A percentile compares a stretch with the other conserved stretches of the same genome.
These are phyloP conservation scores for Termitomyces sp. DNA, from an alignment of 768 basidiomycete species.

Conservation along the genomic window DNA sequence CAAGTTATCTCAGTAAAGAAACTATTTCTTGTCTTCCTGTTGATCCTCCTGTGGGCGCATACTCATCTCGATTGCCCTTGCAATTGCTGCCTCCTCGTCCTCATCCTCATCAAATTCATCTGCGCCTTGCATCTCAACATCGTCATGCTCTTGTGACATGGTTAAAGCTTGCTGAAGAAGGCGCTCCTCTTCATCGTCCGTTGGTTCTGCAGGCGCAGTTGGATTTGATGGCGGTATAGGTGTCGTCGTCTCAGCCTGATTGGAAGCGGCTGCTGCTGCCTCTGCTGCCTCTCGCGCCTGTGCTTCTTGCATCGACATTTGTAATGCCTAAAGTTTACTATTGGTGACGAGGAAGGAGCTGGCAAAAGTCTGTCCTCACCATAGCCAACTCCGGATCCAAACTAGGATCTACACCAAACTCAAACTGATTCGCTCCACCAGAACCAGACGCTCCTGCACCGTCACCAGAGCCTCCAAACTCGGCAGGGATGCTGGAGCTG, in stretches of 20 bases:
- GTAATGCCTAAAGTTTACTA: constrained; percentile 61
- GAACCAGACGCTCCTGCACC: constrained; percentile 42
- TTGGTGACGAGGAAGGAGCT: neutral
- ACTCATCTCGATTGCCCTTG: constrained; percentile 90
- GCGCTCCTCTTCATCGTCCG: constrained; percentile 74
- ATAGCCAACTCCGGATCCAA: constrained; percentile 96
- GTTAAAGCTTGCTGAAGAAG: constrained; percentile 74
- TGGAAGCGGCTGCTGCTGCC: constrained; percentile 32
- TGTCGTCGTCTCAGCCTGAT: constrained; percentile 29
- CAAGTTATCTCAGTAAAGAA: neutral
- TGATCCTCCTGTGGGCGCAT: constrained; percentile 53
- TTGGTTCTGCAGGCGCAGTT: constrained; percentile 34
- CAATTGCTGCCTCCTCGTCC: constrained; percentile 87
- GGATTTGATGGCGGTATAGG: constrained; percentile 22
- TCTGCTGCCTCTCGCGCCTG: constrained; percentile 67
- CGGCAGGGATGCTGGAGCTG: constrained; percentile 59
- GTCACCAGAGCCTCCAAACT: constrained; percentile 46
- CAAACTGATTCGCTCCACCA: constrained; percentile 51
- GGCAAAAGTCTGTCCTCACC: constrained; percentile 41
- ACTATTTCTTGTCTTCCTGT: constrained; percentile 30
- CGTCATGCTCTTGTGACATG: constrained; percentile 50
- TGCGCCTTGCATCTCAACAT: constrained; percentile 44
- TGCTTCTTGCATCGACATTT: constrained; percentile 97
- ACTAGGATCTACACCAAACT: constrained; percentile 92
- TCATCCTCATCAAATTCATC: constrained; percentile 46